Percentiles rank a stretch among this genome's conserved stretches.
Conservation (phyloP, 2,329 filamentous ascomycete genomes). For the Venturia carpophila region DNA sequence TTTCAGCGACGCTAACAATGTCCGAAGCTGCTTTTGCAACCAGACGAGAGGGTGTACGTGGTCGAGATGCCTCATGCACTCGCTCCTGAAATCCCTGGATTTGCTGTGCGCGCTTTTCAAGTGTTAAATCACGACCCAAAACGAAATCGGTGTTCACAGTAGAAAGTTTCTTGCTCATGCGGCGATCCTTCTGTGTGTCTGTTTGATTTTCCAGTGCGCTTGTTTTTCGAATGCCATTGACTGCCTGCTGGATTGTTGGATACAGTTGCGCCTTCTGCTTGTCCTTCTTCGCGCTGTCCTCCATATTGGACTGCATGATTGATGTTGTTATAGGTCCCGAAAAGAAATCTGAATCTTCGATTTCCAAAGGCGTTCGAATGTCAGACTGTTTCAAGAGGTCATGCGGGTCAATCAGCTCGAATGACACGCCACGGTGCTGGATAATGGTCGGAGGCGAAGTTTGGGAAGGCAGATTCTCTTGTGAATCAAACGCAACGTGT, state of each 20-base stretch:
- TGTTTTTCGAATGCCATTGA: neutral
- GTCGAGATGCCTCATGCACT: neutral
- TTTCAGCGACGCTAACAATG: neutral
- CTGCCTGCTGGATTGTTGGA: neutral
- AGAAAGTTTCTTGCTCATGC: neutral
- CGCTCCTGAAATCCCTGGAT: neutral
- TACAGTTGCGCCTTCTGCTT: constrained; percentile 5
- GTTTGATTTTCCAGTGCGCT: neutral
- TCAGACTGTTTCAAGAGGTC: constrained; percentile 12
- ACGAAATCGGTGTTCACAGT: neutral
- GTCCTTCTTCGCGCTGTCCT: neutral
- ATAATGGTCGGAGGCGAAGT: constrained; percentile 4
- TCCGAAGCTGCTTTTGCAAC: neutral
- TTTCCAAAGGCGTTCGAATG: constrained; percentile 12
- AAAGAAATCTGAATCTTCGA: constrained; percentile 8
- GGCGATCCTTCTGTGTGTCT: neutral
- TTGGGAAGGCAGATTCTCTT: neutral
- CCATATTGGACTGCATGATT: neutral
- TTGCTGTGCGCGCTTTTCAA: neutral
- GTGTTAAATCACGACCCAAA: neutral
- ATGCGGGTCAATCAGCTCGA: constrained; percentile 17
- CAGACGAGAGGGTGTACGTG: neutral
- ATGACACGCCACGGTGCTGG: constrained; percentile 14
- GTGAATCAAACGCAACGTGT: neutral
- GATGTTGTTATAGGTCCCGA: neutral